Percentiles rank a stretch among this genome's conserved stretches.
These are phyloP conservation scores for Trebouxia sp. DNA, from an alignment of 139 green algal species.

Conservation along the genomic window DNA sequence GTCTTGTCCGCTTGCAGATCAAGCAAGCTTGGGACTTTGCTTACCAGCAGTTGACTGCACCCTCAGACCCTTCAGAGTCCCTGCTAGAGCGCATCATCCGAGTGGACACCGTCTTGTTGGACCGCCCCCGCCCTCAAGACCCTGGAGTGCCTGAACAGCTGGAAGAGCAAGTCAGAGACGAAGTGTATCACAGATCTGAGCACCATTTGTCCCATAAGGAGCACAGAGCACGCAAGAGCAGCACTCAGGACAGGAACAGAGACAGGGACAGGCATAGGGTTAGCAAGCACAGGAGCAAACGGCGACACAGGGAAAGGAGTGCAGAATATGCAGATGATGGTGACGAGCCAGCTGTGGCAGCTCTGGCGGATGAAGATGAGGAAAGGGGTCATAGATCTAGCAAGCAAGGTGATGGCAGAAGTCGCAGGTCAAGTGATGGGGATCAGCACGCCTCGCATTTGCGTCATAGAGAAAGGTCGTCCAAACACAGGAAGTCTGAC, in stretches of 20 bases:
- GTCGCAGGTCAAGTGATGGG: no score
- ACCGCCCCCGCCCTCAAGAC: constrained; percentile 26
- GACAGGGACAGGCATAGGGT: neutral
- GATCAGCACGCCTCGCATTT: no score
- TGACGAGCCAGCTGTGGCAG: neutral
- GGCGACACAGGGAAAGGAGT: neutral
- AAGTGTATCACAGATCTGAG: constrained; percentile 5
- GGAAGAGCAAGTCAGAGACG: neutral
- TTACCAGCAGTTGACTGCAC: constrained; percentile 53
- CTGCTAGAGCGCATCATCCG: constrained; percentile 66
- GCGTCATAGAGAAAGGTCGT: no score
- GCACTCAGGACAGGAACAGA: neutral
- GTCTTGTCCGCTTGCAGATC: constrained; percentile 32
- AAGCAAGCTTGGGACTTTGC: constrained; percentile 63
- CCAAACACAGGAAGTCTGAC: neutral
- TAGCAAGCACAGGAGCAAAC: constrained; percentile 19
- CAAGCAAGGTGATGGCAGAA: neutral
- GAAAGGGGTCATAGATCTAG: neutral
- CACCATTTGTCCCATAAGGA: neutral
- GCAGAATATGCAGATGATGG: constrained; percentile 3
- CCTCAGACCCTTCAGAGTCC: constrained; percentile 35
- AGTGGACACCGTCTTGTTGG: constrained; percentile 51
- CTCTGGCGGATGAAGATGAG: neutral
- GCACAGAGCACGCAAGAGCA: neutral
- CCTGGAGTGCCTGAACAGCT: neutral